Conservation (phyloP, 108 stramenopile genomes). For the Asterionellopsis glacialis region DNA sequence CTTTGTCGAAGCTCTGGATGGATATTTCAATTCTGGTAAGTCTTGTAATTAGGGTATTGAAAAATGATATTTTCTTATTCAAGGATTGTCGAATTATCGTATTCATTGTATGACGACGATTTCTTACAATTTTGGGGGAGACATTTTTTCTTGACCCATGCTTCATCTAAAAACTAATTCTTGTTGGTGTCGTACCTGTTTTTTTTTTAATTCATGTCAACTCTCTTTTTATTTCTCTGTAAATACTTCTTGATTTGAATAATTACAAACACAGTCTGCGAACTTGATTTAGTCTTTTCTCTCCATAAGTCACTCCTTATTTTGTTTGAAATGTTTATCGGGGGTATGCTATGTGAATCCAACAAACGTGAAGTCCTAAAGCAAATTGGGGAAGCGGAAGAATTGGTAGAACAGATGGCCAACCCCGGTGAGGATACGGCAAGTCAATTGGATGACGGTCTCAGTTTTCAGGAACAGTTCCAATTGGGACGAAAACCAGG, state of each 20-base stretch:
- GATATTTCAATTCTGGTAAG: constrained; percentile 88
- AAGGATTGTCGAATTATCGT: too few species aligned
- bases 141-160: too few species aligned
- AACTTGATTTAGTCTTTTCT: constrained; percentile 97
- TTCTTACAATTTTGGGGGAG: too few species aligned
- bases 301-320: constrained; percentile 93
- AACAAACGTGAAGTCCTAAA: constrained; percentile 81
- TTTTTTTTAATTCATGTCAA: too few species aligned
- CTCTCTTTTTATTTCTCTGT: neutral
- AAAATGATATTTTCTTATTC: neutral
- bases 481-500: constrained; percentile 85
- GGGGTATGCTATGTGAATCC: constrained; percentile 87
- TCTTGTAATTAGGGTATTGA: constrained; percentile 2
- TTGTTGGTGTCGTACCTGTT: constrained; percentile 2
- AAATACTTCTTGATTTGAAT: too few species aligned
- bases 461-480: constrained; percentile 84
- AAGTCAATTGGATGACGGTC: constrained; percentile 81
- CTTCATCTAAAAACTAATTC: neutral
- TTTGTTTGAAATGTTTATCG: constrained; percentile 94
- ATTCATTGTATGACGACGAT: too few species aligned
- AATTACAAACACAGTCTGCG: constrained; percentile 62
- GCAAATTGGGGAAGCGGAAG: constrained; percentile 81
- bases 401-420: constrained; percentile 80
- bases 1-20: constrained; percentile 97
- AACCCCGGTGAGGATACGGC: constrained; percentile 87